A percentile compares a stretch with the other conserved stretches of the same genome.
Conservation (phyloP, 306 rosid genomes). For the Chamaecrista fasciculata region DNA sequence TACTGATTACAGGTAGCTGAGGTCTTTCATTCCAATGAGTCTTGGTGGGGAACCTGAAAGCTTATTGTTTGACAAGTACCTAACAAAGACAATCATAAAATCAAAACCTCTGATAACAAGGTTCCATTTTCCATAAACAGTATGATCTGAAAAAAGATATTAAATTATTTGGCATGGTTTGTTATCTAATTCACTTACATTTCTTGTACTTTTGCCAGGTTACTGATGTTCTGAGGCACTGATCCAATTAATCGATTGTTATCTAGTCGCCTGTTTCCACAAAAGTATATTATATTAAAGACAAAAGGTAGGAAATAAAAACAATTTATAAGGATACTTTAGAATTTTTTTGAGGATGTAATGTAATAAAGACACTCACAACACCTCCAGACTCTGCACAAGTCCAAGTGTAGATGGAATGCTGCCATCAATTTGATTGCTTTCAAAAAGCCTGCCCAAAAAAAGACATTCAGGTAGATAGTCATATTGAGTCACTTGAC, state of each 20-base stretch:
- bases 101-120: constrained; percentile 7
- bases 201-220: constrained; percentile 35
- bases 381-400: constrained; percentile 43
- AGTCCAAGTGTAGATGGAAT: constrained; percentile 63
- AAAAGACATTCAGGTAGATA: background rate
- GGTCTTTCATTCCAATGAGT: constrained; percentile 47
- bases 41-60: constrained; percentile 52
- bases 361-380: constrained; percentile 56
- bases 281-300: constrained; percentile 13
- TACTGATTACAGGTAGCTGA: constrained; percentile 48
- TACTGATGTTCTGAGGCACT: constrained; percentile 48
- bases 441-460: constrained; percentile 59
- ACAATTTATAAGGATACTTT: background rate
- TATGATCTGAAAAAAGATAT: background rate
- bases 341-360: constrained; percentile 11
- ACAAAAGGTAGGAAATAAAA: background rate
- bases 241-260: constrained; percentile 38
- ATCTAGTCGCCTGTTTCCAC: constrained; percentile 57
- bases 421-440: constrained; percentile 45
- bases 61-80: constrained; percentile 62
- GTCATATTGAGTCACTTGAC: background rate
- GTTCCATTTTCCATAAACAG: background rate
- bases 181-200: constrained; percentile 53
- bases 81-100: constrained; percentile 23
- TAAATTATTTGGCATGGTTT: background rate